Percentiles rank a stretch among this genome's conserved stretches.
Conservation (phyloP, 257 asterid species). For the Solanum stenotomum region DNA sequence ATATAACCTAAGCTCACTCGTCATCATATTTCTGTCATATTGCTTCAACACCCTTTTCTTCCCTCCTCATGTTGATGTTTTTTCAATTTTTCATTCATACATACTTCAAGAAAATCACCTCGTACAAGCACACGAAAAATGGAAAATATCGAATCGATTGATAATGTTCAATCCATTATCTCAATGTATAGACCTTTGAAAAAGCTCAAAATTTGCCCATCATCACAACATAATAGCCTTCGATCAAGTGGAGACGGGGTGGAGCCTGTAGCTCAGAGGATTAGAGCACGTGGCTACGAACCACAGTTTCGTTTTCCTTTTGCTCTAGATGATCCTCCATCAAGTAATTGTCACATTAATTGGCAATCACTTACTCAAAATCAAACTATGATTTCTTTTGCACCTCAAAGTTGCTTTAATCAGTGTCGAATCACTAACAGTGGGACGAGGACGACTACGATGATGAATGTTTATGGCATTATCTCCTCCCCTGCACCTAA, state of each 20-base stretch:
- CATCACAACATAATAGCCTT: background rate
- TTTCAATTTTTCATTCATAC: background rate
- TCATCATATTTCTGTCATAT: background rate
- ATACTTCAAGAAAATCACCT: background rate
- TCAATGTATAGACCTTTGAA: conserved; percentile 1
- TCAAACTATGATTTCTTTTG: too few species aligned
- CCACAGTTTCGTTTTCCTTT: too few species aligned
- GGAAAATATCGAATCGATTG: background rate
- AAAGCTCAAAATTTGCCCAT: background rate
- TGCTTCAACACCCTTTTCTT: background rate
- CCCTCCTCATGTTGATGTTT: background rate
- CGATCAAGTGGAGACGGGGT: too few species aligned
- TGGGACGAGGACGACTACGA: background rate
- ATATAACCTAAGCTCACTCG: background rate
- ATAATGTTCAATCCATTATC: background rate
- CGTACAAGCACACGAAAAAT: background rate
- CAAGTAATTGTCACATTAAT: too few species aligned
- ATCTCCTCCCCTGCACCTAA: conserved; percentile 2
- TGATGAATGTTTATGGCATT: background rate
- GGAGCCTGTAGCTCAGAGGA: too few species aligned
- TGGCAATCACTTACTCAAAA: too few species aligned
- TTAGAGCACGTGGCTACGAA: too few species aligned
- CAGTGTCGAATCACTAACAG: too few species aligned
- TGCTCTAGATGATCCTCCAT: too few species aligned
- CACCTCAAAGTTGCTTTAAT: too few species aligned